Base-by-base conservation (phyloP, 306 rosid species). In the Albizia julibrissin region DNA sequence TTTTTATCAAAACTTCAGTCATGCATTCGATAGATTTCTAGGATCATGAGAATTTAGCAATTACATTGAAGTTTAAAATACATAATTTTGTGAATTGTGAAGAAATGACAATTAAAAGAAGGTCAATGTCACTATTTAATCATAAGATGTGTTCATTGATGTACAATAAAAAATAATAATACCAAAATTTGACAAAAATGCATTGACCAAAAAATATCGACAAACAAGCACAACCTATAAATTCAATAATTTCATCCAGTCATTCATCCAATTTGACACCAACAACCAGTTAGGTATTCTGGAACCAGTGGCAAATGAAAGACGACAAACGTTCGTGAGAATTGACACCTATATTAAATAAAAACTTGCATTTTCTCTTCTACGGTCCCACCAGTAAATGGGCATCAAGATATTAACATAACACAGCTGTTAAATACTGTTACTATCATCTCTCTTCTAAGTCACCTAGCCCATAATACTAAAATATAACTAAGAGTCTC, bases 1-100 rank as follows among this genome's bases (percentile, higher is more conserved):
- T 65, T 37, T 72, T 72, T 82, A 86, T 85, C 59, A 79, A 64
- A 46, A 75, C 29, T 12, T 80, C 44, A 83, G 87, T 82, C 43
- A 72, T 31, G 68, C 43, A 39, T 37, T 16, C 71, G 27, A 43
- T 72, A 80, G 42, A 82, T 26, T 77, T 68, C 81, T 50, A 12
- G 58, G 77, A 83, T 77, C 80, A 39, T 43, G 49, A 62, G 27
- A 83, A 79, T 40, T 74, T 69, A 54, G 83, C 74, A 75, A 15
- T 16, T 4, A 5, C 18, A 12, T 47, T 43, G 65, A 83, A 77
- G 70, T 31, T 80, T 71, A 86, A 52, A 29, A 27, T 26, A 61
- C 29, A 76, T 29, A 26, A 66, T 73, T 47, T 39, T 61, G 49
- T 8, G 73, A 37, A 21, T 10, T 18, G 37, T 50, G 44, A 66